Percentiles rank a stretch among this genome's conserved stretches.
Conservation (phyloP, 257 asterid genomes). For the Paulownia fortunei region DNA sequence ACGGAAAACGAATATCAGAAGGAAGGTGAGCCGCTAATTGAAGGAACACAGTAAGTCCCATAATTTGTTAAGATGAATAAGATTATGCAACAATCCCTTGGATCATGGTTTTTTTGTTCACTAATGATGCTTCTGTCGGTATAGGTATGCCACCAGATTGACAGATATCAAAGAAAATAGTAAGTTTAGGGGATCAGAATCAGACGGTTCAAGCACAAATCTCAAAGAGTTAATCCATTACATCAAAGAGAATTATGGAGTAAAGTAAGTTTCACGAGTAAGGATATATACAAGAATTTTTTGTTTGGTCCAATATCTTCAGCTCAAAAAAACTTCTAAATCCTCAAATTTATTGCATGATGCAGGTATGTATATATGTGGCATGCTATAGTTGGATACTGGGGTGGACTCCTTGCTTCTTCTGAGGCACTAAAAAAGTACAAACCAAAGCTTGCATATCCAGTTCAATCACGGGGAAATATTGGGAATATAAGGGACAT, state of each 20-base stretch:
- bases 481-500: conserved; percentile 50
- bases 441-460: conserved; percentile 55
- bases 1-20: conserved; percentile 49
- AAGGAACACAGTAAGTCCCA: conserved; percentile 55
- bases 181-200: conserved; percentile 43
- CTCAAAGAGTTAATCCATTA: conserved; percentile 40
- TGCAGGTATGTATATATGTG: conserved; percentile 63
- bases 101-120: background rate
- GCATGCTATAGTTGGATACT: conserved; percentile 73
- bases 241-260: conserved; percentile 47
- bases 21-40: conserved; percentile 47
- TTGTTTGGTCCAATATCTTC: background rate
- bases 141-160: conserved; percentile 54
- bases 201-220: conserved; percentile 32
- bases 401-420: conserved; percentile 65
- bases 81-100: background rate
- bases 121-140: conserved; percentile 6
- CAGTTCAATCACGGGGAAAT: conserved; percentile 59
- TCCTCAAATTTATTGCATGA: background rate
- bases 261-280: conserved; percentile 43
- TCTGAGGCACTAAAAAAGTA: conserved; percentile 49
- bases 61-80: background rate
- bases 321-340: background rate
- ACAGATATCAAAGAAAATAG: conserved; percentile 49
- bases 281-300: too few species aligned